phyloP scores from a whole-genome alignment of 768 basidiomycete species.

The Clavulina sp. region DNA sequence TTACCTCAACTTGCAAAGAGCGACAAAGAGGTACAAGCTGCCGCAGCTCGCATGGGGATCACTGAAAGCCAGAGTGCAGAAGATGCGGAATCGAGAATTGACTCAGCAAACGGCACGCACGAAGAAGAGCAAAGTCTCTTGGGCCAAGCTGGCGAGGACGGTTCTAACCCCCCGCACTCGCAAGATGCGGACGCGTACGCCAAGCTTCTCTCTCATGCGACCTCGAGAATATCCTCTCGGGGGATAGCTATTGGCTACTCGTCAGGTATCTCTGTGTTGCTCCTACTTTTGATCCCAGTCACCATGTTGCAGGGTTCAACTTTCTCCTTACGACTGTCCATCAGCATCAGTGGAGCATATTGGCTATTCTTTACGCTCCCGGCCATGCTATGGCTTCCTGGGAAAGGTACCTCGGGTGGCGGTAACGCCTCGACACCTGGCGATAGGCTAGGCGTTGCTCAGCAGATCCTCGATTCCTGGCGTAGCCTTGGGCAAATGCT shows the following conservation, averaged over 20 bases:
- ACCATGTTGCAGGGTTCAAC: constrained; percentile 56
- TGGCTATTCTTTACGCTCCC: constrained; percentile 76
- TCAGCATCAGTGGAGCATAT: constrained; percentile 72
- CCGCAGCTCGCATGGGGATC: neutral
- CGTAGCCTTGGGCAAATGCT: constrained; percentile 57
- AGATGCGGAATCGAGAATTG: constrained; percentile 1
- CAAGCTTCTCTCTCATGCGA: constrained; percentile 46
- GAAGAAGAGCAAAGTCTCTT: neutral
- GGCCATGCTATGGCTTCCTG: constrained; percentile 56
- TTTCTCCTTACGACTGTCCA: constrained; percentile 60
- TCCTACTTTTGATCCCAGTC: constrained; percentile 66
- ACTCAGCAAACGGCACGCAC: constrained; percentile 1
- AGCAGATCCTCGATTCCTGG: constrained; percentile 47
- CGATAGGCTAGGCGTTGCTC: constrained; percentile 3
- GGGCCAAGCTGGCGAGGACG: neutral
- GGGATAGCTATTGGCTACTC: constrained; percentile 79
- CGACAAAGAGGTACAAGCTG: constrained; percentile 23
- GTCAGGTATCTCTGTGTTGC: constrained; percentile 60
- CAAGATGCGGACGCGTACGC: constrained; percentile 31
- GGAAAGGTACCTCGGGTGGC: constrained; percentile 12
- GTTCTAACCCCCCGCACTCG: constrained; percentile 9
- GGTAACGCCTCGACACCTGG: neutral
- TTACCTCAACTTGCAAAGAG: constrained; percentile 56
- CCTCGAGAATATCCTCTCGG: constrained; percentile 64
- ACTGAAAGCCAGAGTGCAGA: neutral